A percentile compares a stretch with the other conserved stretches of the same genome.
Conservation (phyloP, 192 early-diverging fungal species). For the Podila epigama region DNA sequence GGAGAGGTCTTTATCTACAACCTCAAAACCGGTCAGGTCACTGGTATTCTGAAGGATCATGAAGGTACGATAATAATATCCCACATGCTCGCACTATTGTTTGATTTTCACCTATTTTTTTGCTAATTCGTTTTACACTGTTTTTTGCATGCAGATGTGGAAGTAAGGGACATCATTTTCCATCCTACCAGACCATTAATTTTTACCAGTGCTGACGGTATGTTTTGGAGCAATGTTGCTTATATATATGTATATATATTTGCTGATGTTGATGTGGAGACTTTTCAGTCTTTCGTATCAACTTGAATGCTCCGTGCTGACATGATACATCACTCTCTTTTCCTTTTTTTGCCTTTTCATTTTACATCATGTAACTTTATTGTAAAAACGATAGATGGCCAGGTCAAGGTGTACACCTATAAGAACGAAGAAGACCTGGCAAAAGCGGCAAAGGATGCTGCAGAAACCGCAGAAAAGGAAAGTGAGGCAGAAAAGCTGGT, state of each 20-base stretch:
- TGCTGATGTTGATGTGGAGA: too few species aligned
- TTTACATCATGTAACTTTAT: background rate
- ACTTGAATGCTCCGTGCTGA: background rate
- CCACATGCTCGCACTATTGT: too few species aligned
- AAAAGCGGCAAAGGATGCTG: conserved; percentile 34
- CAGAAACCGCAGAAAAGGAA: conserved; percentile 4
- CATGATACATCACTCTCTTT: background rate
- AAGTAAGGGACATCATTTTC: conserved; percentile 93
- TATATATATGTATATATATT: too few species aligned
- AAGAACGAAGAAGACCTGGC: conserved; percentile 26
- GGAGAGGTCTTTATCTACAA: conserved; percentile 89
- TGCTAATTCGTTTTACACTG: background rate
- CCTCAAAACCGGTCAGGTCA: conserved; percentile 77
- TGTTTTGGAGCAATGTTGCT: background rate
- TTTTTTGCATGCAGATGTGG: conserved; percentile 62
- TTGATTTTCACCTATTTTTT: background rate
- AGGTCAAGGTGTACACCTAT: conserved; percentile 70
- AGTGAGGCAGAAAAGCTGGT: conserved; percentile 22
- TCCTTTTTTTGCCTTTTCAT: background rate
- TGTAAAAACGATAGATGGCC: conserved; percentile 59
- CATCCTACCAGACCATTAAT: conserved; percentile 82
- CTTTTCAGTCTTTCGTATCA: background rate
- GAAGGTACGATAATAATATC: conserved; percentile 62
- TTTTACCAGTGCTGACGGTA: conserved; percentile 89
- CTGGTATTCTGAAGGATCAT: conserved; percentile 85